Evolutionary conservation across 139 green algal genomes (phyloP).

Genomic region (Chlamydomonas eustigma): DNA sequence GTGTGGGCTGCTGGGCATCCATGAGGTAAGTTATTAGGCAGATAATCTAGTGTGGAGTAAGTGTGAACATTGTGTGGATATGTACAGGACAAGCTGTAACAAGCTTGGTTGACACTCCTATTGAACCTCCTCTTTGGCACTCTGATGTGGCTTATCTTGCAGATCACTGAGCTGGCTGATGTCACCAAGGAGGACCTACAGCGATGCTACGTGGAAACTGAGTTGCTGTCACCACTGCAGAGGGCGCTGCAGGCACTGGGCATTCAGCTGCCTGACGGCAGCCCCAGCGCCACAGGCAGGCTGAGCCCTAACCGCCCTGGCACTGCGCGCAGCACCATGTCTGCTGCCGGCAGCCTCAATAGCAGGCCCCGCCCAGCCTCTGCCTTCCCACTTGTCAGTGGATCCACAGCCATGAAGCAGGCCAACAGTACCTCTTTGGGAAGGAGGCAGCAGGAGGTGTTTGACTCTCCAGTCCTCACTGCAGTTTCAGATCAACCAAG

Average conservation of each 20-base stretch:
- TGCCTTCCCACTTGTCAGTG: not conserved
- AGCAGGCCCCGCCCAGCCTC: not conserved
- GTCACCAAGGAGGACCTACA: conserved; percentile 7
- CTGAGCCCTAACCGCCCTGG: not conserved
- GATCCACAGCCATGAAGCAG: not conserved
- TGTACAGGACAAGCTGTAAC: not conserved
- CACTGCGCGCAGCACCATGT: not conserved
- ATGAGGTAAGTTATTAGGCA: conserved; percentile 4
- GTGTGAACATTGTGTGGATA: too few relatives aligned
- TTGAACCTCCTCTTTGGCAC: not conserved
- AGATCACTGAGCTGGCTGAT: not conserved
- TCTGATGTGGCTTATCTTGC: not conserved
- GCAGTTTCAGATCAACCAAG: not conserved
- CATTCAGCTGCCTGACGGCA: not conserved
- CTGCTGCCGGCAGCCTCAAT: not conserved
- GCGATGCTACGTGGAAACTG: not conserved
- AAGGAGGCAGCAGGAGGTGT: too few relatives aligned
- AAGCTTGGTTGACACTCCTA: not conserved
- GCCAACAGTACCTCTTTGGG: too few relatives aligned
- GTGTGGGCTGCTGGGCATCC: conserved; percentile 18
- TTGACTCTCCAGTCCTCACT: too few relatives aligned
- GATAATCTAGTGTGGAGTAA: too few relatives aligned
- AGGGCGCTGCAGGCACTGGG: not conserved
- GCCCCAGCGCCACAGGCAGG: not conserved
- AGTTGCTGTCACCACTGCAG: conserved; percentile 9